Evolutionary conservation across 352 stramenopile genomes (phyloP).

Genomic region (Peronospora destructor): DNA sequence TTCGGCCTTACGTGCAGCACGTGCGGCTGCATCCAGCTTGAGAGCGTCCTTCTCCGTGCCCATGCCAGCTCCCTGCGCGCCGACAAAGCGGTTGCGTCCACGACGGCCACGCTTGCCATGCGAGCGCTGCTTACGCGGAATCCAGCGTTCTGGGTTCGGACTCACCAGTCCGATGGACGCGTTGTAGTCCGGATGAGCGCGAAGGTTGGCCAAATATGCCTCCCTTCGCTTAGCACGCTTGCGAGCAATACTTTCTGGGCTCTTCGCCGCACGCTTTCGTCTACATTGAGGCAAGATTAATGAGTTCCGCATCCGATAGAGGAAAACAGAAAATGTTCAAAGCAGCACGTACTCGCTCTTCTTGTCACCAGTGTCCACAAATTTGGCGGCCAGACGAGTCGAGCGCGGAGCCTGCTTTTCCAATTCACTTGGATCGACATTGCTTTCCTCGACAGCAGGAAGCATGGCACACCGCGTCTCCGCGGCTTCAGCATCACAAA

Average conservation of each 20-base stretch:
- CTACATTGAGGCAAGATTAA: conserved; percentile 18
- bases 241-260: conserved; percentile 55
- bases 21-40: conserved; percentile 75
- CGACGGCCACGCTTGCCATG: conserved; percentile 67
- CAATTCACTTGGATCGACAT: conserved; percentile 51
- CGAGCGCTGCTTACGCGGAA: conserved; percentile 81
- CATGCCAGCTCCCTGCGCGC: conserved; percentile 72
- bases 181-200: conserved; percentile 65
- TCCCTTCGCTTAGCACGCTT: conserved; percentile 72
- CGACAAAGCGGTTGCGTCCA: conserved; percentile 77
- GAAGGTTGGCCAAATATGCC: conserved; percentile 49
- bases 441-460: conserved; percentile 46
- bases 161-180: conserved; percentile 67
- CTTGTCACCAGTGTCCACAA: conserved; percentile 55
- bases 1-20: conserved; percentile 60
- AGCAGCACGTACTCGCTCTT: conserved; percentile 62
- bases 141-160: conserved; percentile 77
- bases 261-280: conserved; percentile 68
- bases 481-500: conserved; percentile 59
- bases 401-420: conserved; percentile 58
- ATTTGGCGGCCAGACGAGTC: conserved; percentile 53
- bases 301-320: conserved; percentile 5
- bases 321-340: neutral
- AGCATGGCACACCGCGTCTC: conserved; percentile 60
- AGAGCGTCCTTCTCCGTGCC: conserved; percentile 72